phyloP scores from a whole-genome alignment of 768 basidiomycete genomes.

The Hypholoma sublateritium region DNA sequence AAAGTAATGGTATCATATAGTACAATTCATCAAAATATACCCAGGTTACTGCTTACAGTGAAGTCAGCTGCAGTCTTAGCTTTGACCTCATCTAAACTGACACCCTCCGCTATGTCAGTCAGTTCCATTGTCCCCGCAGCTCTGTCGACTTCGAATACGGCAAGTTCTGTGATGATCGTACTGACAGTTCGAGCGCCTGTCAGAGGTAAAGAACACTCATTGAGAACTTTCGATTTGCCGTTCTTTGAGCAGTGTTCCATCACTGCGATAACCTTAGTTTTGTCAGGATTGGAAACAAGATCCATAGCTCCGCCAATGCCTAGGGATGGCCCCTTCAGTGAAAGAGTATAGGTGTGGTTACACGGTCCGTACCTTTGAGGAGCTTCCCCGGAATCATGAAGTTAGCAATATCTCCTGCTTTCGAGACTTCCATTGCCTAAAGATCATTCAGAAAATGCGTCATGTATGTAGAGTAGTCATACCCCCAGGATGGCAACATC shows the following conservation, averaged over 20 bases:
- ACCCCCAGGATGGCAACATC: constrained; percentile 93
- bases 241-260: constrained; percentile 93
- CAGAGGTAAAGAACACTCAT: constrained; percentile 78
- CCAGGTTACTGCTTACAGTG: constrained; percentile 52
- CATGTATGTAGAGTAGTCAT: constrained; percentile 24
- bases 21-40: constrained; percentile 29
- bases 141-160: constrained; percentile 87
- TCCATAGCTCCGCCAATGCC: constrained; percentile 98
- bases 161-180: constrained; percentile 91
- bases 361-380: constrained; percentile 57
- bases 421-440: constrained; percentile 94
- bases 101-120: constrained; percentile 82
- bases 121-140: constrained; percentile 68
- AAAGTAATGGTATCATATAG: constrained; percentile 21
- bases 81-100: constrained; percentile 79
- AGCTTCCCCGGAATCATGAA: constrained; percentile 98
- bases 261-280: constrained; percentile 87
- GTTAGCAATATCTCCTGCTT: constrained; percentile 92
- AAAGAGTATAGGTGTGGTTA: not conserved
- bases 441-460: constrained; percentile 1
- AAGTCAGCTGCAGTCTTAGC: constrained; percentile 89
- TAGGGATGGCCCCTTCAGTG: constrained; percentile 22
- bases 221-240: constrained; percentile 85
- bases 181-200: constrained; percentile 89
- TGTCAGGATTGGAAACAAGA: constrained; percentile 93